Base-by-base conservation (phyloP, 768 basidiomycete genomes). In the Tephrocybe sp. region DNA sequence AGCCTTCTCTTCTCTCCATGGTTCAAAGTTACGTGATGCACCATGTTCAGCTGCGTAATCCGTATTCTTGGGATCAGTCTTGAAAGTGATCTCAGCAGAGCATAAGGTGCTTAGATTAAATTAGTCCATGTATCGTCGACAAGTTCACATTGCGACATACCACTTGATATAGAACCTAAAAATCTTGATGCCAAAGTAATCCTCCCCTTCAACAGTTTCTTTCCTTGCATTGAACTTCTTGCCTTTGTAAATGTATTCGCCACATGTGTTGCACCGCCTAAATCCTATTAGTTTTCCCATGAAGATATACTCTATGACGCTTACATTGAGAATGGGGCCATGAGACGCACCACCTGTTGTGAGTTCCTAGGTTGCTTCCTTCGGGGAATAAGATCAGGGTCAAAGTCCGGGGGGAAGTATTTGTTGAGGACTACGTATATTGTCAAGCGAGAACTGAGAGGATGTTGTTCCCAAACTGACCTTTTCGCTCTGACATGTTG, bases 161-260 rank as follows among this genome's bases (percentile, higher is more conserved):
- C 90, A 93, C 72, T 92, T 93, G 61, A 93, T 93, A 61, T 92
- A 93, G 68, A 93, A 93, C 33, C 90, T 78, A 67, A 93, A 93
- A 49, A 92, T 94, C 72, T 97, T 98, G 76, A 99, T 98, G 6
- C 96, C 95, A 75, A 91, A 92, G 63, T 99, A 99, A 58, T 97
- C 93, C 65, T 98, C 96, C 0, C 91, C 93, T 0, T 93, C 88
- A 8, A 97, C 97, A 0, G 96, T 98, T 73, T 99, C 97, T 66
- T 99, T 98, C 43, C 96, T 80, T 5, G 97, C 97, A 60, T 99
- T 98, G 76, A 99, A 99, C 70, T 99, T 99, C 77, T 99, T 99
- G 41, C 97, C 97, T 68, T 99, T 98, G 72, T 98, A 96, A 48
- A 99, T 89, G 62, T 98, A 99, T 72, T 99, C 97, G 42, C 95